Evolutionary conservation across 2,329 filamentous ascomycete genomes (phyloP), one percentile per base, ranked within the genome.

Genomic region (Sporothrix brunneoviolacea): DNA sequence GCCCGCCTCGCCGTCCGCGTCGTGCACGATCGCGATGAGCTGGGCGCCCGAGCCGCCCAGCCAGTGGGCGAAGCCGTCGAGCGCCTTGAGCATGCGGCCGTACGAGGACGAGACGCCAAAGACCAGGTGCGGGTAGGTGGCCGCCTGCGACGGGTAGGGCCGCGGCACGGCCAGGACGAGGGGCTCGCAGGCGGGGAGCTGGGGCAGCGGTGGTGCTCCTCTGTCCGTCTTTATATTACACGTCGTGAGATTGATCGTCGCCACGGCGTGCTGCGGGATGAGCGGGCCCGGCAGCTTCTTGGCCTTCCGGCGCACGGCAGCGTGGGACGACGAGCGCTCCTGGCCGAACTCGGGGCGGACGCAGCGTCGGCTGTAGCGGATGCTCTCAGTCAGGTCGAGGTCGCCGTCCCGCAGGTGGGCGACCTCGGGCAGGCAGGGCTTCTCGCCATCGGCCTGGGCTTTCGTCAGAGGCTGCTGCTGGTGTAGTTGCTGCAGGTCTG

Each of bases 81-180:
- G 63, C 1, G 77, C 77, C 7, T 70, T 68, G 35, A 70, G 63
- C 50, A 82, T 62, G 30, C 79, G 71, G 22, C 70, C 67, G 28
- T 74, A 66, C 8, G 68, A 73, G 19, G 78, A 80, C 0, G 79
- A 76, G 4, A 82, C 70, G 50, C 77, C 79, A 54, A 83, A 82
- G 51, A 79, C 63, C 39, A 81, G 69, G 46, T 80, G 70, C 0
- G 69, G 65, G 55, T 77, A 76, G 8, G 68, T 67, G 35, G 19
- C 12, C 27, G 64, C 58, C 27, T 61, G 59, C 0, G n/a, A n/a
- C n/a, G 72, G 70, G 44, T 71, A 71, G 1, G 72, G 68, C 0
- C 58, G 57, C 0, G 76, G 71, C 0, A 81, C 75, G 4, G 66
- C 59, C 7, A 82, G 59, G 0, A 65, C 58, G 16, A 82, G 62